Conservation (phyloP, 805 yeast species). For the Brettanomyces sp. region DNA sequence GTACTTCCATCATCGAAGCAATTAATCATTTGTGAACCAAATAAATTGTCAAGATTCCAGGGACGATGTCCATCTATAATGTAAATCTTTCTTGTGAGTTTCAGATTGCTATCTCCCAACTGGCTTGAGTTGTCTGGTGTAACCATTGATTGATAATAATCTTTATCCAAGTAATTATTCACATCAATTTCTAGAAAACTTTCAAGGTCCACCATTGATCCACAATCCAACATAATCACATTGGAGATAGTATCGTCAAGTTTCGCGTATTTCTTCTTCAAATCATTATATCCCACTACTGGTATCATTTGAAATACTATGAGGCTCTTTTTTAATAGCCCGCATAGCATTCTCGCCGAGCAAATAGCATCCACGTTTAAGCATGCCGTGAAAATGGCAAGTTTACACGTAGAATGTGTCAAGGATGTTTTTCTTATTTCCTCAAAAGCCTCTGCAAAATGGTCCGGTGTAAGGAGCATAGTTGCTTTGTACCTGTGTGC, state of each 20-base stretch:
- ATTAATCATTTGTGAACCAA: slow-evolving; percentile 66
- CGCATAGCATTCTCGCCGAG: slow-evolving; percentile 68
- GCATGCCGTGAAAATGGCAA: slow-evolving; percentile 84
- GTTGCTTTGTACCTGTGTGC: background rate
- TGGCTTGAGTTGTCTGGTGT: slow-evolving; percentile 1
- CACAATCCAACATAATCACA: slow-evolving; percentile 82
- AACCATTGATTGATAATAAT: slow-evolving; percentile 3
- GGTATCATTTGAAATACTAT: slow-evolving; percentile 86
- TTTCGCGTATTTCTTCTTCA: slow-evolving; percentile 49
- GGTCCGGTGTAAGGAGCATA: slow-evolving; percentile 71
- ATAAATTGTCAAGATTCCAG: slow-evolving; percentile 89
- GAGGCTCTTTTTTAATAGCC: slow-evolving; percentile 66
- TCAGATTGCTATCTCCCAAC: slow-evolving; percentile 8
- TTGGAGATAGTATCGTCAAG: slow-evolving; percentile 70
- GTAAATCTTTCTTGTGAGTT: slow-evolving; percentile 53
- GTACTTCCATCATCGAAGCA: slow-evolving; percentile 85
- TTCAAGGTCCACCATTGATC: slow-evolving; percentile 83
- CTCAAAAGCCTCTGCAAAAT: slow-evolving; percentile 59
- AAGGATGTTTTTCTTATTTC: slow-evolving; percentile 63
- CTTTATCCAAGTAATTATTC: slow-evolving; percentile 36
- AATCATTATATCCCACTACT: slow-evolving; percentile 81
- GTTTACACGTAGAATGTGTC: slow-evolving; percentile 86
- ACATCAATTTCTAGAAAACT: slow-evolving; percentile 57
- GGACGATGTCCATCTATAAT: slow-evolving; percentile 91
- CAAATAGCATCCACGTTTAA: slow-evolving; percentile 87